Conservation (phyloP, 1,284 basidiomycete species). For the Phenoliferia sp. region DNA sequence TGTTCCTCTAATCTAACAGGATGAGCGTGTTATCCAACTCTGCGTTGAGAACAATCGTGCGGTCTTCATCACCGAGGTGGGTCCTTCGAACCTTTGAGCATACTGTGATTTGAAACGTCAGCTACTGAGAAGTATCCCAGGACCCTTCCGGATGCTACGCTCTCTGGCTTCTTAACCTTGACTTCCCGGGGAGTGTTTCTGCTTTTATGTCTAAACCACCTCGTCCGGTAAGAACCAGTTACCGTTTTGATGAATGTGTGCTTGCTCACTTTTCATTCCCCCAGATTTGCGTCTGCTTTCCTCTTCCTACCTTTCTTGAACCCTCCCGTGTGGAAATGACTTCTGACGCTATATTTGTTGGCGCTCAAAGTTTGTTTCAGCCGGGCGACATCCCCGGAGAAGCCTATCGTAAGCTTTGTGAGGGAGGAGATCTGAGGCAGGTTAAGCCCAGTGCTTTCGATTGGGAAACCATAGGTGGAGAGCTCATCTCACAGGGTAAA, state of each 20-base stretch:
- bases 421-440: no score
- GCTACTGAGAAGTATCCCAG: background rate
- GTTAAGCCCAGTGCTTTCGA: no score
- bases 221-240: no score
- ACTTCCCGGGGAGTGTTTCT: no score
- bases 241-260: no score
- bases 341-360: background rate
- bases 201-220: no score
- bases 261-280: background rate
- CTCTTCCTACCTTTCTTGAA: background rate
- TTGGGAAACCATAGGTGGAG: no score
- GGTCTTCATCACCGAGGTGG: constrained; percentile 3
- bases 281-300: background rate
- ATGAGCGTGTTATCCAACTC: background rate
- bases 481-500: no score
- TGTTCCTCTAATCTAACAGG: background rate
- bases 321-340: background rate
- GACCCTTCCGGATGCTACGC: background rate
- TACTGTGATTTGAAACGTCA: no score
- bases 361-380: no score
- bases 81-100: background rate
- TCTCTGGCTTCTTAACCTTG: background rate
- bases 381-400: no score
- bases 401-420: no score
- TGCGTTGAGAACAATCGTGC: constrained; percentile 6